Evolutionary conservation across 2,329 filamentous ascomycete genomes (phyloP).

Genomic region (Colletotrichum somersetense): DNA sequence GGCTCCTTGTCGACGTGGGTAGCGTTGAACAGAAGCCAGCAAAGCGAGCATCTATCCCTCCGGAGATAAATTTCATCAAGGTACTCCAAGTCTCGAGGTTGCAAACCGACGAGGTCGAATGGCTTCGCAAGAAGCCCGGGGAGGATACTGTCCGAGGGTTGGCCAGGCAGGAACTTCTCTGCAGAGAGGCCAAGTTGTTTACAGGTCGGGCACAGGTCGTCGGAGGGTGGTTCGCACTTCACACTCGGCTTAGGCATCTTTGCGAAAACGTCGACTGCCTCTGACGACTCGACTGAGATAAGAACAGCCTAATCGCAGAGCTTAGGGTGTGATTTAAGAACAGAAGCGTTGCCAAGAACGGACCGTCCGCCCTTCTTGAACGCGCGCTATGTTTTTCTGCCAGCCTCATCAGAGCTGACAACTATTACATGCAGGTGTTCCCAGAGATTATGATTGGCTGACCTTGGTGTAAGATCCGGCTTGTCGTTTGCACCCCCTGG

Average conservation of each 20-base stretch:
- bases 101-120: not conserved
- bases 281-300: not conserved
- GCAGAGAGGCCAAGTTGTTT: not conserved
- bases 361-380: not conserved
- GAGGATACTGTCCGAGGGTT: not conserved
- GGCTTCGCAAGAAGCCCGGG: not conserved
- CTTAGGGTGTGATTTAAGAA: not conserved
- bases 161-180: not conserved
- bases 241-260: not conserved
- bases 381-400: too few species aligned
- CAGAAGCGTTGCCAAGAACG: not conserved
- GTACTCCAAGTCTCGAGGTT: not conserved
- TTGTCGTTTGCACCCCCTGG: not conserved
- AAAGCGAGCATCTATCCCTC: not conserved
- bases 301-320: not conserved
- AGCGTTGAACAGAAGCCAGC: conserved; percentile 6
- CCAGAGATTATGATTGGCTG: not conserved
- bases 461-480: not conserved
- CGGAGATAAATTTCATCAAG: not conserved
- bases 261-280: not conserved
- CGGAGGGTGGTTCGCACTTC: not conserved
- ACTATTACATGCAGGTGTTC: not conserved
- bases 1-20: not conserved
- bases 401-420: not conserved
- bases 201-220: not conserved